phyloP scores from a whole-genome alignment of 139 green algal species.

The Limnomonas spitsbergensis region DNA sequence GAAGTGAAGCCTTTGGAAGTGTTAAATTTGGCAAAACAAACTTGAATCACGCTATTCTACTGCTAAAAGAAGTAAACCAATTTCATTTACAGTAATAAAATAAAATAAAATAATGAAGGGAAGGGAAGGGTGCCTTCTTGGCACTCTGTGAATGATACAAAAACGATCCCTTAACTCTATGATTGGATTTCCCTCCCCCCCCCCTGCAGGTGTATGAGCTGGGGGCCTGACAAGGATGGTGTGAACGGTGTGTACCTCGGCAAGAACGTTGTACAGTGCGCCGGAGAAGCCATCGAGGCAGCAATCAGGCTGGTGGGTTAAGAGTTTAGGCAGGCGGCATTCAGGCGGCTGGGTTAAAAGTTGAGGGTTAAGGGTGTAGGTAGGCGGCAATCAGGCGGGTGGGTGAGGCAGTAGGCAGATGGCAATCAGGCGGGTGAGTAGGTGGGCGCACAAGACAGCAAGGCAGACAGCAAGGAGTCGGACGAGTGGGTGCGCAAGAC shows the following conservation, averaged over 20 bases:
- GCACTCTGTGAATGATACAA: background rate
- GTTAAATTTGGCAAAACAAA: background rate
- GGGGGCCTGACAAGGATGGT: constrained; percentile 15
- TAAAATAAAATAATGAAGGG: background rate
- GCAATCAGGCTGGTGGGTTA: constrained; percentile 11
- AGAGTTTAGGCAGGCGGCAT: background rate
- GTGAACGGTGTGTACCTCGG: constrained; percentile 18
- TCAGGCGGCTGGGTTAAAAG: background rate
- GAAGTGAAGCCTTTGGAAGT: too few relatives aligned
- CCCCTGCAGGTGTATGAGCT: constrained; percentile 19
- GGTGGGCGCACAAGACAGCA: too few relatives aligned
- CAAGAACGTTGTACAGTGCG: constrained; percentile 47
- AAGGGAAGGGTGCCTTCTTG: too few relatives aligned
- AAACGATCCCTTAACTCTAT: background rate
- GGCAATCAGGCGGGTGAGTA: too few relatives aligned
- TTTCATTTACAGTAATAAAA: too few relatives aligned
- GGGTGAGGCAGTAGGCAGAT: too few relatives aligned
- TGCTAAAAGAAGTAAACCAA: too few relatives aligned
- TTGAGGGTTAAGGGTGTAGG: too few relatives aligned
- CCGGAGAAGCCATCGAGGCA: constrained; percentile 29
- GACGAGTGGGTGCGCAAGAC: too few relatives aligned
- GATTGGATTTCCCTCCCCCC: background rate
- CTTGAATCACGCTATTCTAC: background rate
- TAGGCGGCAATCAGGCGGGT: too few relatives aligned
- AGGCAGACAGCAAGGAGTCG: too few relatives aligned